Base-by-base conservation (phyloP, 1,139 yeast genomes). In the Schwanniomyces etchellsii region DNA sequence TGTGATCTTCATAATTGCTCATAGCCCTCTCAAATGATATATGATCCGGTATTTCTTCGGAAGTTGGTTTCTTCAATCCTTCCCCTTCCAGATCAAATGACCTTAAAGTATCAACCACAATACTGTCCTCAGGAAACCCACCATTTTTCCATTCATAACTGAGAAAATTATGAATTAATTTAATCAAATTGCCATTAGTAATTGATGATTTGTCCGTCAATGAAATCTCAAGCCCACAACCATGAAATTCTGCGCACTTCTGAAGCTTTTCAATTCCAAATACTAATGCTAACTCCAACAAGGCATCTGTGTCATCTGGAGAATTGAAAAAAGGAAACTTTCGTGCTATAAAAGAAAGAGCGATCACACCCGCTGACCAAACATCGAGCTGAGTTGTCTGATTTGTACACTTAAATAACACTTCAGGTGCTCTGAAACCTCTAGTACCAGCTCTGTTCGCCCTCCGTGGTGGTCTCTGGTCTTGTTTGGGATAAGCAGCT, bases 371-470 rank as follows among this genome's bases (percentile, higher is more conserved):
- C 0, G 89, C 94, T 2, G 95, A 81, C 96, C 96, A 88, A 11
- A 86, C 74, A 54, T 88, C 96, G 25, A 88, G 75, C 50, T 81
- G 81, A 2, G 85, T 74, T 5, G 82, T 70, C 57, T 89, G 97
- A 36, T 83, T 79, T 2, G 85, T 76, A 55, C 97, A 88, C 52
- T 86, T 86, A 56, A 88, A 73, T 35, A 89, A 61, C 3, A 88
- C 96, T 52, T 88, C 97, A 0, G 96, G 96, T 0, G 97, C 96
- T 42, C 97, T 70, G 51, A 88, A 88, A 0, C 97, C 97, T 45
- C 98, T 72, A 0, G 99, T 93, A 2, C 99, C 99, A 1, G 98
- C 98, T 46, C 99, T 77, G 49, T 91, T 91, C 2, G 97, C 97
- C 36, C 98, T 70, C 47, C 95, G 72, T 2, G 94, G 88, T 2